Evolutionary conservation across 2,329 filamentous ascomycete genomes (phyloP).

Genomic region (Tolypocladium endophyticum): DNA sequence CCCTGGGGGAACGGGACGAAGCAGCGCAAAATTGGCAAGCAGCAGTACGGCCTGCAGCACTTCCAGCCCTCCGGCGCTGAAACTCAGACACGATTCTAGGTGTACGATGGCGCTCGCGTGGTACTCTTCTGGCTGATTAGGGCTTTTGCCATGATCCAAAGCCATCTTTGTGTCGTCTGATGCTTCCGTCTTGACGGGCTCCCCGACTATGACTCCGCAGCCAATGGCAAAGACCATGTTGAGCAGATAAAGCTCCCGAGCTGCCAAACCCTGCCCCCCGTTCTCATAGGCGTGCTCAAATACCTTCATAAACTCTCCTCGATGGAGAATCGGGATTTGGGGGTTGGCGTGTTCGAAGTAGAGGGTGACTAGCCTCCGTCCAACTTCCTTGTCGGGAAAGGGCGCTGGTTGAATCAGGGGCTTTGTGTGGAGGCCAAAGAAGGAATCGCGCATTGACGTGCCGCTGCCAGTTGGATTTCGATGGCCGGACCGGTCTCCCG

Average conservation of each 20-base stretch:
- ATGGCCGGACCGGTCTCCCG: slow-evolving; percentile 12
- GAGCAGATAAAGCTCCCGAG: slow-evolving; percentile 81
- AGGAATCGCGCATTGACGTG: slow-evolving; percentile 86
- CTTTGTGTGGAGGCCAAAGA: slow-evolving; percentile 91
- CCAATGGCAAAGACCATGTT: slow-evolving; percentile 98
- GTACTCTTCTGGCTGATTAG: slow-evolving; percentile 83
- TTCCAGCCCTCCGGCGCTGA: slow-evolving; percentile 80
- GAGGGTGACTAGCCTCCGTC: slow-evolving; percentile 60
- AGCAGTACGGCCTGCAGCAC: slow-evolving; percentile 89
- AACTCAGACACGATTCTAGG: slow-evolving; percentile 75
- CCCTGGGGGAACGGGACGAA: slow-evolving; percentile 84
- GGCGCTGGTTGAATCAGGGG: slow-evolving; percentile 76
- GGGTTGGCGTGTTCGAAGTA: slow-evolving; percentile 97
- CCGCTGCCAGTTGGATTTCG: slow-evolving; percentile 29
- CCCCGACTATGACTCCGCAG: slow-evolving; percentile 77
- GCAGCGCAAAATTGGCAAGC: slow-evolving; percentile 80
- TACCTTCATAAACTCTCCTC: slow-evolving; percentile 79
- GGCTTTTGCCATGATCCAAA: slow-evolving; percentile 20
- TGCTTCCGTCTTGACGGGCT: slow-evolving; percentile 40
- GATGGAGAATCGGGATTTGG: slow-evolving; percentile 86
- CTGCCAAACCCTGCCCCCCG: slow-evolving; percentile 54
- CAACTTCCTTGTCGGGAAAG: slow-evolving; percentile 72
- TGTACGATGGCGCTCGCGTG: slow-evolving; percentile 91
- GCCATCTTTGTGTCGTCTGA: slow-evolving; percentile 18
- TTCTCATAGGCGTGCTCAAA: slow-evolving; percentile 72